Evolutionary conservation across 495 filamentous ascomycete species (phyloP).

Genomic region (Aspergillus taichungensis): DNA sequence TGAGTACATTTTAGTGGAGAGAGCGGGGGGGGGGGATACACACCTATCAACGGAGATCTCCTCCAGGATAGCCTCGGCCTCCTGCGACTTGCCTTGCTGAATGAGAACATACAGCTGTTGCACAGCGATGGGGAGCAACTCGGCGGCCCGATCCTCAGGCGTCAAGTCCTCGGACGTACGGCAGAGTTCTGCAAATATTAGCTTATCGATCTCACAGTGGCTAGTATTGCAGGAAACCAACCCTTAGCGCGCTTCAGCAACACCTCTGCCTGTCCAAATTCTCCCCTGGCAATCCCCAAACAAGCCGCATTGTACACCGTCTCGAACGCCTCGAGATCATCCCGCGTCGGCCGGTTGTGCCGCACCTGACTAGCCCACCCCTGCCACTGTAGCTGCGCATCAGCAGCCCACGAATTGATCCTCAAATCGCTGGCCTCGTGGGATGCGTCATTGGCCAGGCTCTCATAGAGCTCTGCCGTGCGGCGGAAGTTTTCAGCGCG

Average conservation of each 20-base stretch:
- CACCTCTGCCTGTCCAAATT: slow-evolving; percentile 63
- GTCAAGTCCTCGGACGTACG: slow-evolving; percentile 72
- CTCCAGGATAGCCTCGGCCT: slow-evolving; percentile 59
- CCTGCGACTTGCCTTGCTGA: slow-evolving; percentile 60
- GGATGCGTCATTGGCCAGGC: slow-evolving; percentile 43
- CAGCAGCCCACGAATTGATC: slow-evolving; percentile 73
- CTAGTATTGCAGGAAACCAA: slow-evolving; percentile 17
- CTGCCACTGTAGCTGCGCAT: slow-evolving; percentile 83
- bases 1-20: slow-evolving; percentile 12
- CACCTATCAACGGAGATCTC: slow-evolving; percentile 57
- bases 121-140: slow-evolving; percentile 75
- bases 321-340: slow-evolving; percentile 86
- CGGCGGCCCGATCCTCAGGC: slow-evolving; percentile 73
- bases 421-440: slow-evolving; percentile 78
- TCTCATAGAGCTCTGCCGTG: slow-evolving; percentile 59
- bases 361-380: slow-evolving; percentile 46
- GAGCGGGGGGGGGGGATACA: slow-evolving; percentile 12
- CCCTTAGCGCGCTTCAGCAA: slow-evolving; percentile 74
- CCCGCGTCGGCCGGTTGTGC: slow-evolving; percentile 51
- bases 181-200: slow-evolving; percentile 56
- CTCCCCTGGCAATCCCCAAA: slow-evolving; percentile 69
- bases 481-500: slow-evolving; percentile 71
- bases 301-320: slow-evolving; percentile 91
- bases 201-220: slow-evolving; percentile 6
- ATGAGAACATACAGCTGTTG: slow-evolving; percentile 79